Evolutionary conservation across 228 moss, liverwort and hornwort species (phyloP).

Genomic region (Sphagnum fallax): DNA sequence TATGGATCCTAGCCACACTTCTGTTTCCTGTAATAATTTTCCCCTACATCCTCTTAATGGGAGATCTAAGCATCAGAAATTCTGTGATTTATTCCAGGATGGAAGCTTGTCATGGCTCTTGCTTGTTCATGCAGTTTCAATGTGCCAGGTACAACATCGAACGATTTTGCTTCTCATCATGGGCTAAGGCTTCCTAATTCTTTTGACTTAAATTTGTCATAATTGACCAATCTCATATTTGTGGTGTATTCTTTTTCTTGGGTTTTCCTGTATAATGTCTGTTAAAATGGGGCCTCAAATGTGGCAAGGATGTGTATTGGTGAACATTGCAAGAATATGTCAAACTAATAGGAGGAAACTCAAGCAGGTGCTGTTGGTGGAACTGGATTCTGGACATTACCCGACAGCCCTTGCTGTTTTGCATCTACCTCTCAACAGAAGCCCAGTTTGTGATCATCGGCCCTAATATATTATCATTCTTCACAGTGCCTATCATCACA

Average conservation of each 20-base stretch:
- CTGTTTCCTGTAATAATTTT: neutral
- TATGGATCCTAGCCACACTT: neutral
- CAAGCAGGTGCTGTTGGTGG: slow-evolving; percentile 50
- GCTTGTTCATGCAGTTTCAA: slow-evolving; percentile 51
- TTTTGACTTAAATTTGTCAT: no score
- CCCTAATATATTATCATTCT: neutral
- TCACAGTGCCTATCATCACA: neutral
- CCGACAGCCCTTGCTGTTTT: slow-evolving; percentile 45
- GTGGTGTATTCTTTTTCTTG: no score
- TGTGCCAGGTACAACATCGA: slow-evolving; percentile 10
- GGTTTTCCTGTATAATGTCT: no score
- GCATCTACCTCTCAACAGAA: slow-evolving; percentile 42
- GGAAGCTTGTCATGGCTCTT: slow-evolving; percentile 43
- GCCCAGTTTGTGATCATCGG: slow-evolving; percentile 17
- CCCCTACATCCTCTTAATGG: neutral
- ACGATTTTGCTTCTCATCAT: no score
- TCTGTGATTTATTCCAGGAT: slow-evolving; percentile 25
- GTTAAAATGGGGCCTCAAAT: no score
- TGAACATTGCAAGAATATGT: no score
- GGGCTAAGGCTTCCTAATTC: no score
- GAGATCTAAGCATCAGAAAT: neutral
- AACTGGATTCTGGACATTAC: slow-evolving; percentile 54
- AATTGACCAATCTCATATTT: no score
- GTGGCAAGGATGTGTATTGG: no score
- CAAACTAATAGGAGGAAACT: no score